phyloP scores from a whole-genome alignment of 352 stramenopile species.

The Pythium rishiriense region DNA sequence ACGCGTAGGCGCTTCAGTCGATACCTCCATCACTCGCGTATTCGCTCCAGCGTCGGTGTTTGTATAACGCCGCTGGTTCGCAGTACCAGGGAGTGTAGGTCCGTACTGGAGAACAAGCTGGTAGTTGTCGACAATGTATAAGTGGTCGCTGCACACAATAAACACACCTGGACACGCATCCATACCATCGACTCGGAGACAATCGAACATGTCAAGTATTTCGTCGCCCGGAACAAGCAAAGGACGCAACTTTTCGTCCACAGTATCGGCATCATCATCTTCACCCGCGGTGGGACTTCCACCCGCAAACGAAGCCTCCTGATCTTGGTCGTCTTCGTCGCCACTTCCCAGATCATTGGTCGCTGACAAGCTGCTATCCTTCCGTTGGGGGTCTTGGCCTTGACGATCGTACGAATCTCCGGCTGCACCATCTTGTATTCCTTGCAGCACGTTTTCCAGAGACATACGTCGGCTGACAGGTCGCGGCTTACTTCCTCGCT shows the following conservation, averaged over 20 bases:
- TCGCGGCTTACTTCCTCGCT: slow-evolving; percentile 2
- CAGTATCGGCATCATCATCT: slow-evolving; percentile 22
- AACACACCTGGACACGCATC: slow-evolving; percentile 75
- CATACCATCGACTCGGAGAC: slow-evolving; percentile 75
- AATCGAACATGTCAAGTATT: slow-evolving; percentile 67
- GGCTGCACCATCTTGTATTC: background rate
- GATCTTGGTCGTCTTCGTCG: slow-evolving; percentile 30
- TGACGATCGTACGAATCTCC: background rate
- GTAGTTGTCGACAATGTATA: slow-evolving; percentile 80
- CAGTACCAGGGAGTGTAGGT: slow-evolving; percentile 9
- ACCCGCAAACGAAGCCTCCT: slow-evolving; percentile 20
- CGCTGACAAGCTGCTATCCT: slow-evolving; percentile 7
- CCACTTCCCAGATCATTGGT: slow-evolving; percentile 22
- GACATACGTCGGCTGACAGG: slow-evolving; percentile 20
- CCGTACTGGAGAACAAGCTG: slow-evolving; percentile 35
- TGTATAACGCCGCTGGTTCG: background rate
- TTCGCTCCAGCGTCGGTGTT: background rate
- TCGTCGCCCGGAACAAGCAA: slow-evolving; percentile 67
- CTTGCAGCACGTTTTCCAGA: slow-evolving; percentile 20
- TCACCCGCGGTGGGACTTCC: slow-evolving; percentile 11
- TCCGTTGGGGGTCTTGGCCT: background rate
- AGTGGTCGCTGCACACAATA: slow-evolving; percentile 60
- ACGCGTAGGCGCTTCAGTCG: slow-evolving; percentile 43
- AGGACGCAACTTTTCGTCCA: slow-evolving; percentile 71
- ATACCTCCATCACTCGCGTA: slow-evolving; percentile 52